Base-by-base conservation (phyloP, 2,329 filamentous ascomycete species). In the Whalleya microplaca region DNA sequence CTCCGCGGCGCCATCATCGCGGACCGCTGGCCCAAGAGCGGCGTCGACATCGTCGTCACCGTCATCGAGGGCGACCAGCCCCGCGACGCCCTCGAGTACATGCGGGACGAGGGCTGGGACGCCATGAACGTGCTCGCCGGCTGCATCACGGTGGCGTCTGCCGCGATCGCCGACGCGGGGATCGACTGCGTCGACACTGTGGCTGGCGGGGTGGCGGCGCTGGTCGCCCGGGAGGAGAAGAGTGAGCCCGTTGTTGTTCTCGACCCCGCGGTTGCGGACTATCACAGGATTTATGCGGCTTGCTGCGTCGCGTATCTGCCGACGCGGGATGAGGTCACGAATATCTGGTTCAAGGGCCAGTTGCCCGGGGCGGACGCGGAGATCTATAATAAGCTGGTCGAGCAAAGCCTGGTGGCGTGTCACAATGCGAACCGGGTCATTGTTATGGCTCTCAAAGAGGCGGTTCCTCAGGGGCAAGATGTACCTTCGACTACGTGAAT, bases 11-110 rank as follows among this genome's bases (percentile, higher is more conserved):
- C 92, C 7, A 87, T 98, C 48, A 94, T 98, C 69, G 92, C 92
- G 14, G 93, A 97, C 71, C 83, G 94, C 55, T 99, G 94, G 91
- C 95, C 95, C n/a, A 99, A 99, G 80, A 96, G 92, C 72, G 93
- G 92, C 44, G 88, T 96, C n/a, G 95, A 99, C 71, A 88, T 99
- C 41, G 88, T 96, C 18, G 86, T 99, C 47, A 97, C 92, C 0
- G 87, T 99, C 47, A 80, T 99, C 18, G 95, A 99, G 76, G 94
- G 92, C 2, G 95, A 98, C 69, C 91, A 97, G 71, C 89, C 94
- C 75, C 83, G 72, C 72, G 83, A 73, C 71, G 73, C 73, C 45
- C 76, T 75, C 2, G 70, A 77, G 27, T 76, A 76, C 21, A 74
- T 77, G 64, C 79, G 77, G 8, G 83, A 86, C 56, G 86, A 87